Evolutionary conservation across 2,329 filamentous ascomycete genomes (phyloP).

Genomic region (Trichophyton simii): DNA sequence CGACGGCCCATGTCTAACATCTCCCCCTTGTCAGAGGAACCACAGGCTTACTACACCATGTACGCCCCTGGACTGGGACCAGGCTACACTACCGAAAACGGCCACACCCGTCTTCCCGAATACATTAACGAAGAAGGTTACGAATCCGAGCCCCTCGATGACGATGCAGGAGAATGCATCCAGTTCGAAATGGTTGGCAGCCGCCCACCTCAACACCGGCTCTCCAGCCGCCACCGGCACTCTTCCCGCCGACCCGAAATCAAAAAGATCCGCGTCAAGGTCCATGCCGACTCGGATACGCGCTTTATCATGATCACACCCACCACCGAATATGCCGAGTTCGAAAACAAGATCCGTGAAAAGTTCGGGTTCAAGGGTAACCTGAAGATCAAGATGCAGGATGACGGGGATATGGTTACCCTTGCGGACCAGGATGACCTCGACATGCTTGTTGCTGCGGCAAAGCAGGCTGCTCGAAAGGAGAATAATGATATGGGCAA

Average conservation of each 20-base stretch:
- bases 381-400: conserved; percentile 78
- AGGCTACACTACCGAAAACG: conserved; percentile 25
- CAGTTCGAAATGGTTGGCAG: conserved; percentile 65
- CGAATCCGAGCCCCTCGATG: conserved; percentile 52
- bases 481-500: conserved; percentile 75
- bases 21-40: conserved; percentile 16
- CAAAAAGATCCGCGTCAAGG: conserved; percentile 76
- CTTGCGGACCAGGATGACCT: conserved; percentile 94
- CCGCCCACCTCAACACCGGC: conserved; percentile 12
- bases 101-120: conserved; percentile 35
- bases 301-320: conserved; percentile 79
- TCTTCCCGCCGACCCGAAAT: conserved; percentile 46
- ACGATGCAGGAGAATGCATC: conserved; percentile 58
- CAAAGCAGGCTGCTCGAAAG: conserved; percentile 55
- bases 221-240: conserved; percentile 16
- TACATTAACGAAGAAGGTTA: conserved; percentile 65
- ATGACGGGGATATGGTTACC: conserved; percentile 87
- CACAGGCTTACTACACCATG: conserved; percentile 12
- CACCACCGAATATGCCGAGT: conserved; percentile 60
- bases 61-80: conserved; percentile 14
- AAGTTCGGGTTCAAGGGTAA: conserved; percentile 62
- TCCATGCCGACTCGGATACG: conserved; percentile 72
- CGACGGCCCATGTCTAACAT: conserved; percentile 23
- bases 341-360: conserved; percentile 66
- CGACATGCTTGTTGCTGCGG: conserved; percentile 67